phyloP scores from a whole-genome alignment of 192 early-diverging fungal species.

The Rhizoclosmatium globosum region DNA sequence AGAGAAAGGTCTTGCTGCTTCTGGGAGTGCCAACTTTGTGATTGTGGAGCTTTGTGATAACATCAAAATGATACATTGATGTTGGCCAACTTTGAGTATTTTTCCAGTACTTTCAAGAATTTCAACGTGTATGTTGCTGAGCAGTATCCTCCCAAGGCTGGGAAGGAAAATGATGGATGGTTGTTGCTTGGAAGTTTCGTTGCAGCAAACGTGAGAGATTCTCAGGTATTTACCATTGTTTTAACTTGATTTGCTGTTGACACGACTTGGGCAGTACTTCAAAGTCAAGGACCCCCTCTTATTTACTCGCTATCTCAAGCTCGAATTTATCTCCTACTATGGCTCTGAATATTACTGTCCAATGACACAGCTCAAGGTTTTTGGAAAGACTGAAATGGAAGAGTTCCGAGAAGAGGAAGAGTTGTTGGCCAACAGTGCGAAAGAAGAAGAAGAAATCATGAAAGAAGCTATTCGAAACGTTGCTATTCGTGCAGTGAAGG shows the following conservation, averaged over 20 bases:
- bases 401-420: conserved; percentile 73
- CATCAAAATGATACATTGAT: conserved; percentile 86
- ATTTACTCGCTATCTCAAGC: conserved; percentile 86
- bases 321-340: conserved; percentile 90
- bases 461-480: conserved; percentile 15
- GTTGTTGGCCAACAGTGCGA: conserved; percentile 63
- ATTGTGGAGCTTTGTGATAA: conserved; percentile 95
- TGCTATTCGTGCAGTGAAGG: conserved; percentile 15
- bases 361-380: conserved; percentile 82
- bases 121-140: conserved; percentile 81
- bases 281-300: conserved; percentile 74
- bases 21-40: conserved; percentile 70
- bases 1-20: conserved; percentile 41
- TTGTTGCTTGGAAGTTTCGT: conserved; percentile 81
- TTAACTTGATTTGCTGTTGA: not conserved
- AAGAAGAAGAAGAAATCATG: conserved; percentile 5
- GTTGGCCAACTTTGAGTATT: conserved; percentile 97
- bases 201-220: conserved; percentile 86
- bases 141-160: conserved; percentile 74
- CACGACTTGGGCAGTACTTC: conserved; percentile 74
- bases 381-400: conserved; percentile 92
- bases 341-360: conserved; percentile 96
- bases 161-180: conserved; percentile 70
- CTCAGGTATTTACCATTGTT: conserved; percentile 47
- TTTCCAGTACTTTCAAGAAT: conserved; percentile 92